These are phyloP conservation scores for Przewalskia tangutica DNA, from an alignment of 257 asterid genomes.

Conservation along the genomic window DNA sequence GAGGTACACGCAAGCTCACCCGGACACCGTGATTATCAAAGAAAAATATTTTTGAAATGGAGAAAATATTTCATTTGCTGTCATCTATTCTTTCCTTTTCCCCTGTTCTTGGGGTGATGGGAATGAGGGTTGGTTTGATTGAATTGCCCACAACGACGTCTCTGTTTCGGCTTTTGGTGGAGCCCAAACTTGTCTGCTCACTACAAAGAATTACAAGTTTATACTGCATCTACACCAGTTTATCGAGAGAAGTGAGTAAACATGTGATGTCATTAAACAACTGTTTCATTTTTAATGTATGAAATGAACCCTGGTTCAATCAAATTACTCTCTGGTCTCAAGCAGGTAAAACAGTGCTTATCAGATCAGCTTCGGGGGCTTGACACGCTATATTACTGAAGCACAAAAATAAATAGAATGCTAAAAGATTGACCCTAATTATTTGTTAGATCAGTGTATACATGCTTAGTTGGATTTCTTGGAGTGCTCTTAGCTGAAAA, in stretches of 20 bases:
- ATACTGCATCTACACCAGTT: background rate
- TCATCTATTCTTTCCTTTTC: background rate
- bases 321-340: background rate
- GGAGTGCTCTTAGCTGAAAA: background rate
- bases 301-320: background rate
- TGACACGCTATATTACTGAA: background rate
- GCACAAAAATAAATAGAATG: background rate
- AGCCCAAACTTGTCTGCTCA: background rate
- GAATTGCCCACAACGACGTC: background rate
- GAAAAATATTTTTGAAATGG: background rate
- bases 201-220: background rate
- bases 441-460: background rate
- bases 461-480: background rate
- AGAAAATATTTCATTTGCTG: background rate
- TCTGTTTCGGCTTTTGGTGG: background rate
- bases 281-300: background rate
- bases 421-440: background rate
- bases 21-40: too few relatives aligned
- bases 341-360: background rate
- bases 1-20: too few relatives aligned
- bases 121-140: background rate
- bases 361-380: background rate
- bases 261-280: background rate
- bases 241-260: background rate
- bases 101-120: background rate